Evolutionary conservation across 495 filamentous ascomycete species (phyloP), one percentile per base, ranked within the genome.

Genomic region (Immersiella caudata): DNA sequence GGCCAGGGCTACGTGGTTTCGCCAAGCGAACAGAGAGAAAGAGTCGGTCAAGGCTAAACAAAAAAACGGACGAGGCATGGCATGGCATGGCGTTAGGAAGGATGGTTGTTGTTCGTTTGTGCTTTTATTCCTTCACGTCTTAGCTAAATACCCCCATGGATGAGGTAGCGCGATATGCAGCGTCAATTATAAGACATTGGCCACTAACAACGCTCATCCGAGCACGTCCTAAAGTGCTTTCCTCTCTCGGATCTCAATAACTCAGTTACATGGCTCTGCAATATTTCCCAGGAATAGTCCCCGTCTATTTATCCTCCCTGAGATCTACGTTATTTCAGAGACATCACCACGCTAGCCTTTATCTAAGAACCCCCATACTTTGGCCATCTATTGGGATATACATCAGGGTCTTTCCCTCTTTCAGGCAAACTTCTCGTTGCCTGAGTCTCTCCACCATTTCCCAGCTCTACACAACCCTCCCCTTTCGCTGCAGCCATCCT

Each of bases 51-150:
- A 68, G 52, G 51, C 40, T 46, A 20, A 66, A 67, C 58, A 69
- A 61, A 46, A n/a, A n/a, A n/a, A n/a, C n/a, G n/a, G n/a, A 36
- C 56, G 21, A 26, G 56, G 20, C 33, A 26, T 4, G 56, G 64
- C 70, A 67, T 70, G 62, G 63, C 62, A 68, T 58, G 68, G 70
- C 62, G 68, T 65, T 54, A 29, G 1, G 24, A n/a, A 33, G 33
- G 27, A 52, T 35, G 65, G 59, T 52, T 69, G 54, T 60, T 16
- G 64, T 22, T 25, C 54, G 49, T 50, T 55, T 60, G 21, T 33
- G 3, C 8, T 3, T 33, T 33, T 33, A 8, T 33, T 33, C 33
- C 29, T 60, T 36, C 22, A 50, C 52, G 49, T 29, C n/a, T 36
- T 29, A 63, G 67, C 65, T 21, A 22, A 56, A 55, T 36, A 72